Conservation (phyloP, 768 basidiomycete genomes). For the Xerocomellus dryophilus region DNA sequence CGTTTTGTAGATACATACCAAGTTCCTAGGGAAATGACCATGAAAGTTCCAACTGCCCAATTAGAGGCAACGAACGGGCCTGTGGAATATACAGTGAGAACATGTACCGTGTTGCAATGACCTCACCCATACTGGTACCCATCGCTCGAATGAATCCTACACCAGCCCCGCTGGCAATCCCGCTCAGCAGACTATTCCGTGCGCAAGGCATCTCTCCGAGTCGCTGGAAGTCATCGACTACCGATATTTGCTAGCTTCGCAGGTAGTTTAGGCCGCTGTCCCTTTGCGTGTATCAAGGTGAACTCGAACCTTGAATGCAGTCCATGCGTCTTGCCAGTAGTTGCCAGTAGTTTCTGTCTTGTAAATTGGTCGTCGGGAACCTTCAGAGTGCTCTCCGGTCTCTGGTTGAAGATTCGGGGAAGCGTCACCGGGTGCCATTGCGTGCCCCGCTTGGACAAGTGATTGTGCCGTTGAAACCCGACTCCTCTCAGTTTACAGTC, state of each 20-base stretch:
- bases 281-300: neutral
- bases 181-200: constrained; percentile 68
- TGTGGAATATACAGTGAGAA: constrained; percentile 7
- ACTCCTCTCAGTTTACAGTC: too few species aligned
- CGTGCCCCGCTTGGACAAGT: neutral
- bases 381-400: constrained; percentile 2
- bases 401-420: constrained; percentile 3
- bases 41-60: constrained; percentile 78
- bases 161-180: constrained; percentile 77
- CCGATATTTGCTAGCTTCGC: constrained; percentile 45
- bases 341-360: constrained; percentile 32
- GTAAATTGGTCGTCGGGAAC: constrained; percentile 23
- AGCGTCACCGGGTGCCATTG: constrained; percentile 11
- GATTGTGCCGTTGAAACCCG: neutral
- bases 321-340: constrained; percentile 32
- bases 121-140: constrained; percentile 49
- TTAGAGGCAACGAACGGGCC: constrained; percentile 66
- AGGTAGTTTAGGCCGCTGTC: constrained; percentile 12
- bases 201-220: constrained; percentile 75
- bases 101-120: neutral
- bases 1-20: constrained; percentile 48
- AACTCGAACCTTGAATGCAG: constrained; percentile 31
- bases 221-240: constrained; percentile 52
- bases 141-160: constrained; percentile 73
- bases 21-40: constrained; percentile 61